Percentiles rank a stretch among this genome's conserved stretches.
phyloP scores from a whole-genome alignment of 2,329 filamentous ascomycete species.

The Massarina eburnea region DNA sequence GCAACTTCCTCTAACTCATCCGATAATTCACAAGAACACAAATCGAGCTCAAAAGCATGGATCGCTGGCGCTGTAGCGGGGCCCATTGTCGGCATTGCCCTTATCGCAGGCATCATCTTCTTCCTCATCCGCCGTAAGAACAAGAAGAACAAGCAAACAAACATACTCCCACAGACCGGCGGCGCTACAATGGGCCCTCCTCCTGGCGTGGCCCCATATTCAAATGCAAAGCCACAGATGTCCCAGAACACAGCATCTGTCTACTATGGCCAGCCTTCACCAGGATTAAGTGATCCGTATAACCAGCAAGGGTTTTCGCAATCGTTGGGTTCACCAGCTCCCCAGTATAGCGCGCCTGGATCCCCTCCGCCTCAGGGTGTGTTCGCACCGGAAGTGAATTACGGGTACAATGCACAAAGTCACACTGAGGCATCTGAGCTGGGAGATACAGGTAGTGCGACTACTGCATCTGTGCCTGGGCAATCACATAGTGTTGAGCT shows the following conservation, averaged over 20 bases:
- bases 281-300: background rate
- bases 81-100: slow-evolving; percentile 25
- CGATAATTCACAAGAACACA: background rate
- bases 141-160: slow-evolving; percentile 2
- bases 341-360: background rate
- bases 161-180: slow-evolving; percentile 4
- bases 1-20: background rate
- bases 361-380: background rate
- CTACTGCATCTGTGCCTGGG: background rate
- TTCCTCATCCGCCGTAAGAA: slow-evolving; percentile 28
- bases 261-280: background rate
- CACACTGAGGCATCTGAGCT: background rate
- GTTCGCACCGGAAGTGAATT: background rate
- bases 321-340: background rate
- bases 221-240: slow-evolving; percentile 9
- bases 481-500: slow-evolving; percentile 1
- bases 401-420: background rate
- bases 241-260: background rate
- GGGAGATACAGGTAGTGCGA: background rate
- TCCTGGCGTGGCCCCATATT: slow-evolving; percentile 4
- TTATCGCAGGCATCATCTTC: slow-evolving; percentile 24
- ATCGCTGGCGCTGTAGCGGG: slow-evolving; percentile 33
- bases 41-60: slow-evolving; percentile 29
- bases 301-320: background rate
- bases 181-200: slow-evolving; percentile 5